Conservation (phyloP, 2,329 filamentous ascomycete species). For the Penicillium oxalicum region DNA sequence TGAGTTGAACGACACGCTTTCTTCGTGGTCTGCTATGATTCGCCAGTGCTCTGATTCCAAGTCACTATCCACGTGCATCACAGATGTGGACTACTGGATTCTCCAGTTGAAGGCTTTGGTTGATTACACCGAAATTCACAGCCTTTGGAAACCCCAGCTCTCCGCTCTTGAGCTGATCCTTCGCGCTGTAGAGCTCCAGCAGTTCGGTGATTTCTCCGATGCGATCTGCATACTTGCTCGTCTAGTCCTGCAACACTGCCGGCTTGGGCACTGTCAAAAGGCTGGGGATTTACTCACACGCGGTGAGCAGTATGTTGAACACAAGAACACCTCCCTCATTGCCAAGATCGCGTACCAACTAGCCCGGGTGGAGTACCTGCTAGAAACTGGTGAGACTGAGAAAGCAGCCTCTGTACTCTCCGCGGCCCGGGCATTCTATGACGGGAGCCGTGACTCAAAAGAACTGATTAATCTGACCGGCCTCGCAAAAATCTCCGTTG, state of each 20-base stretch:
- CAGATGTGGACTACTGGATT: slow-evolving; percentile 46
- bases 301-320: slow-evolving; percentile 47
- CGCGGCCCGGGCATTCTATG: slow-evolving; percentile 26
- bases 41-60: slow-evolving; percentile 40
- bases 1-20: slow-evolving; percentile 26
- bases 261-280: slow-evolving; percentile 56
- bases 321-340: slow-evolving; percentile 38
- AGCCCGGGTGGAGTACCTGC: slow-evolving; percentile 66
- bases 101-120: slow-evolving; percentile 49
- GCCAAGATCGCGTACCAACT: slow-evolving; percentile 58
- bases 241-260: slow-evolving; percentile 52
- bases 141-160: slow-evolving; percentile 47
- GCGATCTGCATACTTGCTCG: slow-evolving; percentile 41
- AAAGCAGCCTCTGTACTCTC: slow-evolving; percentile 46
- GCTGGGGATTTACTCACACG: slow-evolving; percentile 54
- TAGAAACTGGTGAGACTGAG: slow-evolving; percentile 59
- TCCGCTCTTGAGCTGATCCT: slow-evolving; percentile 46
- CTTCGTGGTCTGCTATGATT: slow-evolving; percentile 38
- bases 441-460: slow-evolving; percentile 26
- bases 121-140: slow-evolving; percentile 54
- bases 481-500: slow-evolving; percentile 41
- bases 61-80: slow-evolving; percentile 42
- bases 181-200: slow-evolving; percentile 44
- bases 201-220: slow-evolving; percentile 31
- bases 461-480: slow-evolving; percentile 32